phyloP scores from a whole-genome alignment of 108 stramenopile species.

The Cylindrotheca closterium region DNA sequence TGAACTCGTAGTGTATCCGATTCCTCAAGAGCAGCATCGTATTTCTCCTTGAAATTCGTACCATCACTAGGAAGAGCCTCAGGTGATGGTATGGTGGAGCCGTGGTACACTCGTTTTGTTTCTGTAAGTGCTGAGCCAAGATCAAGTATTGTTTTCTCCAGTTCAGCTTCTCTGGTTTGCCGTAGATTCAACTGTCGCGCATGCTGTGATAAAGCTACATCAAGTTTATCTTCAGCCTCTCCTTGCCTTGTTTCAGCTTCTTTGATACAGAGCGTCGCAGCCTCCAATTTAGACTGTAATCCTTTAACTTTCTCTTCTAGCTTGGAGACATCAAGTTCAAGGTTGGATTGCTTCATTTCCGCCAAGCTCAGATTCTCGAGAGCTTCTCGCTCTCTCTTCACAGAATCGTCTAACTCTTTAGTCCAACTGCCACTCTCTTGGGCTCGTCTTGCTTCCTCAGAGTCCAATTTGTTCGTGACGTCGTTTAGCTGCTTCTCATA shows the following conservation, averaged over 20 bases:
- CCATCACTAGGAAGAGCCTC: not conserved
- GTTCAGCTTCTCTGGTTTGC: conserved; percentile 67
- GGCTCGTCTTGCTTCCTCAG: conserved; percentile 33
- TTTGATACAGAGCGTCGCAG: conserved; percentile 47
- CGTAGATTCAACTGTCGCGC: conserved; percentile 66
- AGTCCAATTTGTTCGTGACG: conserved; percentile 50
- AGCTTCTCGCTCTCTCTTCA: conserved; percentile 60
- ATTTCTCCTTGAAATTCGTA: conserved; percentile 29
- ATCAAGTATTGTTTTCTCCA: conserved; percentile 80
- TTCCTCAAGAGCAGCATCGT: conserved; percentile 40
- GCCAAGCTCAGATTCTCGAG: conserved; percentile 39
- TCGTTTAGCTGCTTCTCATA: conserved; percentile 41
- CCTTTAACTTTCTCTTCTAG: conserved; percentile 45
- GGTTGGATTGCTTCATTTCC: conserved; percentile 44
- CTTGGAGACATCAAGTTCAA: conserved; percentile 42
- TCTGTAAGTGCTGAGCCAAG: conserved; percentile 70
- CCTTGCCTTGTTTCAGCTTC: conserved; percentile 60
- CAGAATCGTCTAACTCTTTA: conserved; percentile 61
- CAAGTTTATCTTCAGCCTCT: conserved; percentile 71
- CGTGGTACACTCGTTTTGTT: conserved; percentile 39
- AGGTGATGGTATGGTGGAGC: not conserved
- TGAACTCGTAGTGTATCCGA: conserved; percentile 48
- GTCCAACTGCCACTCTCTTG: conserved; percentile 75
- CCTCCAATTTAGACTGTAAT: conserved; percentile 56
- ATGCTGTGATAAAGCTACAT: conserved; percentile 67